Conservation (phyloP, 2,329 filamentous ascomycete genomes). For the Diaporthe sp. region DNA sequence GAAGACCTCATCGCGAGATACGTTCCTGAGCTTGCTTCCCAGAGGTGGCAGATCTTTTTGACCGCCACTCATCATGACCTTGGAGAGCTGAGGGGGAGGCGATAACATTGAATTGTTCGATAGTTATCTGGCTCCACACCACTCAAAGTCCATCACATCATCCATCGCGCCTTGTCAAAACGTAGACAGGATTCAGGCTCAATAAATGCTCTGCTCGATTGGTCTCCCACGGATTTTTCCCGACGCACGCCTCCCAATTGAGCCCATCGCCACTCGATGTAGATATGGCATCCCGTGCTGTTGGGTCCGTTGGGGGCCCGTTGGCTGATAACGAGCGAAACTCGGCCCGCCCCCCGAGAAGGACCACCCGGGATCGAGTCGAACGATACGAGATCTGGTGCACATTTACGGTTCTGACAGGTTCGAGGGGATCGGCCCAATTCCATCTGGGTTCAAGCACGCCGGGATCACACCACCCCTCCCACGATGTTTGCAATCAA, state of each 20-base stretch:
- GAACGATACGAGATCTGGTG: background rate
- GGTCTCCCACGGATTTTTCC: background rate
- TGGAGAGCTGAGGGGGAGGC: background rate
- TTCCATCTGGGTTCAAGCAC: background rate
- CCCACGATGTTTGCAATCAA: slow-evolving; percentile 20
- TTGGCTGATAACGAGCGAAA: background rate
- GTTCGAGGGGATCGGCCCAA: background rate
- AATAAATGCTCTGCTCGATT: background rate
- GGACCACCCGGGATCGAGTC: background rate
- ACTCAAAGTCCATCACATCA: background rate
- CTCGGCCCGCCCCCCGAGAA: slow-evolving; percentile 17
- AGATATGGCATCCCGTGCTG: slow-evolving; percentile 8
- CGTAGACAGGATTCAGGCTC: background rate
- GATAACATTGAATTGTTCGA: background rate
- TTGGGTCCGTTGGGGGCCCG: background rate
- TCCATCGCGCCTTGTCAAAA: background rate
- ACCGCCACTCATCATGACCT: background rate
- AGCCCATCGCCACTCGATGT: background rate
- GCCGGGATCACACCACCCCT: background rate
- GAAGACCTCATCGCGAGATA: background rate
- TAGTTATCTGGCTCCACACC: background rate
- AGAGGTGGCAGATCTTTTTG: background rate
- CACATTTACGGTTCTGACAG: background rate
- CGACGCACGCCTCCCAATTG: background rate
- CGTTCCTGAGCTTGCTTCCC: background rate